These are phyloP conservation scores for Crithidia bombi DNA, from an alignment of 208 protist genomes.

Conservation along the genomic window DNA sequence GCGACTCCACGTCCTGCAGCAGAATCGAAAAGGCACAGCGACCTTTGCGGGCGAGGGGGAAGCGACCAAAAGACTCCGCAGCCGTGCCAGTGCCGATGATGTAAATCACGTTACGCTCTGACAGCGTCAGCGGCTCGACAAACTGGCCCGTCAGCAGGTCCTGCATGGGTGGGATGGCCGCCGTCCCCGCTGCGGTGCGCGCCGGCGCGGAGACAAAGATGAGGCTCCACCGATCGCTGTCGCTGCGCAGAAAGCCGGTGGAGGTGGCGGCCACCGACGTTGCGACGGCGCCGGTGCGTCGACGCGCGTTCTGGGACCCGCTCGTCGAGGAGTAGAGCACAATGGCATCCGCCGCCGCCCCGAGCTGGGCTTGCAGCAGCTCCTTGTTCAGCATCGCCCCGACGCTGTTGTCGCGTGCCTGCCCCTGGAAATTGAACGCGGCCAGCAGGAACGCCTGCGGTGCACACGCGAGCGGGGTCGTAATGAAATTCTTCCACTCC, in stretches of 20 bases:
- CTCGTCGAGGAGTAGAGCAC: constrained; percentile 37
- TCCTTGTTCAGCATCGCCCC: constrained; percentile 77
- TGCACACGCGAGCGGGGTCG: constrained; percentile 59
- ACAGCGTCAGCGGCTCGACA: constrained; percentile 82
- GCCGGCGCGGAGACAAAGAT: constrained; percentile 79
- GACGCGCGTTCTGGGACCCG: constrained; percentile 18
- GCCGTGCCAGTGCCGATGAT: constrained; percentile 86
- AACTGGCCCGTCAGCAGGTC: constrained; percentile 89
- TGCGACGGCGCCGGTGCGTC: constrained; percentile 29
- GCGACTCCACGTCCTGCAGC: constrained; percentile 85
- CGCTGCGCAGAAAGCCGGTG: constrained; percentile 19
- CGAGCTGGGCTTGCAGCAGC: constrained; percentile 82
- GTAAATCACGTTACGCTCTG: constrained; percentile 78
- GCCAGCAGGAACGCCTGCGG: constrained; percentile 73
- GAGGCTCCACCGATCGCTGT: constrained; percentile 47
- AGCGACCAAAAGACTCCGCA: constrained; percentile 68
- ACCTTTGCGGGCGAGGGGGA: constrained; percentile 81
- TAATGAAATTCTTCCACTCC: constrained; percentile 86
- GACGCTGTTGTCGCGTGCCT: constrained; percentile 35
- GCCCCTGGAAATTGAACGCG: constrained; percentile 73
- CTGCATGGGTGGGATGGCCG: constrained; percentile 83
- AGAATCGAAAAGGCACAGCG: constrained; percentile 76
- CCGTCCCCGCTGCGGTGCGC: constrained; percentile 37
- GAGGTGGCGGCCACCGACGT: constrained; percentile 5
- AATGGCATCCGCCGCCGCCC: constrained; percentile 59